Evolutionary conservation across 176 grass and related monocot species (phyloP).

Genomic region (Triticum timopheevii): DNA sequence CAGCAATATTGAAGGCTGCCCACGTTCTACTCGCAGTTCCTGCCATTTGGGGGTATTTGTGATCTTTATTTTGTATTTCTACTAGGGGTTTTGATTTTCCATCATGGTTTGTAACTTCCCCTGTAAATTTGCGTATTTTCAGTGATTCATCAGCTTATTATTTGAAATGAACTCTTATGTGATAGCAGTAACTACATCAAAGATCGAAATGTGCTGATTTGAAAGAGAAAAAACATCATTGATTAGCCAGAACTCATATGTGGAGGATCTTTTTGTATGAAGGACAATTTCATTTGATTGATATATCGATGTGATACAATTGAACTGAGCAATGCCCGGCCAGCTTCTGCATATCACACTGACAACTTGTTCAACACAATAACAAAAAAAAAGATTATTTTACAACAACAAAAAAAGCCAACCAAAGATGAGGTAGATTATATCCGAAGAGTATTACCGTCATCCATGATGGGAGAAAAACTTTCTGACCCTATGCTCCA

Average conservation of each 20-base stretch:
- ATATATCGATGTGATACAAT: no score
- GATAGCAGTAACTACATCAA: not conserved
- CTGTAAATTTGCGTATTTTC: conserved; percentile 36
- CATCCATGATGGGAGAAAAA: no score
- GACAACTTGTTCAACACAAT: no score
- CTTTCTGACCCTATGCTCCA: no score
- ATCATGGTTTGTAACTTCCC: conserved; percentile 22
- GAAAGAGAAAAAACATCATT: not conserved
- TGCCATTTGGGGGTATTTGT: not conserved
- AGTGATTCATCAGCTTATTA: conserved; percentile 24
- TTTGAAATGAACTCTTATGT: conserved; percentile 1
- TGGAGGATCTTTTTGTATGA: no score
- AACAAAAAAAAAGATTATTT: no score
- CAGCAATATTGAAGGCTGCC: not conserved
- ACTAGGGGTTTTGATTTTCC: conserved; percentile 41
- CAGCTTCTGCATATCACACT: no score
- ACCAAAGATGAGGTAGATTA: no score
- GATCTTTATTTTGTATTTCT: not conserved
- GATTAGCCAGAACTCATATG: not conserved
- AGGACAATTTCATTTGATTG: no score
- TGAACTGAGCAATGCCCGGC: no score
- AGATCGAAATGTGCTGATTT: not conserved
- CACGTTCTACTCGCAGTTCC: conserved; percentile 6
- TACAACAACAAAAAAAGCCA: no score
- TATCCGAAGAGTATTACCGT: no score